Base-by-base conservation (phyloP, 2,329 filamentous ascomycete species). In the Phoma sp. region DNA sequence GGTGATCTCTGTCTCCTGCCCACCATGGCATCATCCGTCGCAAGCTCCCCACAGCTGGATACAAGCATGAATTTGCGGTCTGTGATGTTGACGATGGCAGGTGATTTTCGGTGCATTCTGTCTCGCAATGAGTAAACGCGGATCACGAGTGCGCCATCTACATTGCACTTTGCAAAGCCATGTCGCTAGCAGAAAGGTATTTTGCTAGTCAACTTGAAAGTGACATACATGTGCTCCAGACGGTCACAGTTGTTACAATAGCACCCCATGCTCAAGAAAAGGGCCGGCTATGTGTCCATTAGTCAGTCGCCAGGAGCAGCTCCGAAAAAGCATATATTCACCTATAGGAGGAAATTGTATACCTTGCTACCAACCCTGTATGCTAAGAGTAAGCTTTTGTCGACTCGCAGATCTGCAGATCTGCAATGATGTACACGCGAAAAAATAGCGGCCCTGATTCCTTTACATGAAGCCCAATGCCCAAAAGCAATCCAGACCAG, bases 401-500 rank as follows among this genome's bases (percentile, higher is more conserved):
- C 37, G 30, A 46, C 36, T 55, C 37, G 32, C 27, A 23, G 40
- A 49, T 49, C 45, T 49, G 40, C 35, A 46, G 52, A 55, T 46
- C 46, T 24, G 40, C 41, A 36, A 10, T 23, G 22, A 40, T 35
- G 27, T 10, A 29, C 27, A 29, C 9, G 6, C 27, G 6, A 29
- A 2, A 29, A 9, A 29, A 6, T 9, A 29, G 27, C 27, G 27
- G 27, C 9, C 18, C 18, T 18, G 18, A 18, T 18, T 18, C 18
- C 18, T 18, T 9, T 29, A 29, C 27, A 29, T 9, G 9, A 29
- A 9, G 27, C 27, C 27, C 9, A 29, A 9, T 7, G 27, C 27
- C 27, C 27, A 6, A 29, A 29, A 29, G 27, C 9, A 29, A 18
- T 27, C 40, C 33, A 27, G 9, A 33, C 10, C 14, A 18, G 29